phyloP scores from a whole-genome alignment of 2,329 filamentous ascomycete genomes.

The Alternaria brassicicola region DNA sequence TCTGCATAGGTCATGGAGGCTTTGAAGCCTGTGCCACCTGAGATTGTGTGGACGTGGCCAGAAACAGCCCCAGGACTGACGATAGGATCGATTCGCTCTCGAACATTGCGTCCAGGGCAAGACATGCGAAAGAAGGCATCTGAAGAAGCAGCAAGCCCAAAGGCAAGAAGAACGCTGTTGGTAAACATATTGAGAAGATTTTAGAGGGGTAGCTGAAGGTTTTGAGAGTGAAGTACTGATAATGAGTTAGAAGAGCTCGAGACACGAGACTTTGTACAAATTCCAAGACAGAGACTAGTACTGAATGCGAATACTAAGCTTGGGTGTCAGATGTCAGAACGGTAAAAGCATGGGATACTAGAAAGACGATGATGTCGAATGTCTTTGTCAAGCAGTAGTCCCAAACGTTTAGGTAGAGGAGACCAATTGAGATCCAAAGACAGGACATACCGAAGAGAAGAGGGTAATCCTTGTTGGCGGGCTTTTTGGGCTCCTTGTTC shows the following conservation, averaged over 20 bases:
- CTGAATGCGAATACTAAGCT: neutral
- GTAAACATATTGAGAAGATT: conserved; percentile 18
- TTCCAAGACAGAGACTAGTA: neutral
- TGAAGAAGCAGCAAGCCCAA: conserved; percentile 18
- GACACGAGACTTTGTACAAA: neutral
- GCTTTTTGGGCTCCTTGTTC: neutral
- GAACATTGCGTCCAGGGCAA: conserved; percentile 35
- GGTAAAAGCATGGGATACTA: neutral
- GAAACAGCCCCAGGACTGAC: conserved; percentile 65
- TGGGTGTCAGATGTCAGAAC: neutral
- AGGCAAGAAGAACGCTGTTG: conserved; percentile 18
- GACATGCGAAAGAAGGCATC: conserved; percentile 40
- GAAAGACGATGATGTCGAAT: neutral
- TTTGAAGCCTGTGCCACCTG: conserved; percentile 72
- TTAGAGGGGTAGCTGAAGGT: neutral
- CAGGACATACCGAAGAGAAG: neutral
- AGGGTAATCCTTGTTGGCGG: neutral
- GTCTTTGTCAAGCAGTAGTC: conserved; percentile 2
- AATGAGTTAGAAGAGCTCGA: neutral
- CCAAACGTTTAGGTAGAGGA: neutral
- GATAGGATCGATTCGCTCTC: conserved; percentile 70
- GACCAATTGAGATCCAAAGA: neutral
- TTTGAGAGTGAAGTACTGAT: neutral
- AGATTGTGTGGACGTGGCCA: conserved; percentile 71
- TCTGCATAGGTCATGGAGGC: conserved; percentile 66